Percentiles rank a stretch among this genome's conserved stretches.
Conservation (phyloP, 192 early-diverging fungal species). For the Rhizophagus clarus region DNA sequence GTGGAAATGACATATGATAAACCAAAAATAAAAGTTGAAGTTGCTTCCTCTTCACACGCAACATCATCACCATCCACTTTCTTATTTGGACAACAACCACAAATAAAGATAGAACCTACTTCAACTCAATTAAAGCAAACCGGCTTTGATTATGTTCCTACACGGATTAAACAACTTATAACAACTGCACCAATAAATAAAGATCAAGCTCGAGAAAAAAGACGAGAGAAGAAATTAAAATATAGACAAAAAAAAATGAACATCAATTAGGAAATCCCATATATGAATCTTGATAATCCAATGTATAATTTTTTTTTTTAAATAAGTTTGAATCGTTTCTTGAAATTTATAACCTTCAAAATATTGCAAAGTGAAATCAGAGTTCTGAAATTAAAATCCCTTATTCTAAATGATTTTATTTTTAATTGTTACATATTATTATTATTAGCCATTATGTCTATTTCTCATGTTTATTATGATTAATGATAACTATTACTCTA, state of each 20-base stretch:
- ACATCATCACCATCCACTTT: not conserved
- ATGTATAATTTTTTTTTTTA: no score
- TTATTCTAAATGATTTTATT: no score
- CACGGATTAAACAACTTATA: slow-evolving; percentile 15
- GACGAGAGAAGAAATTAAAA: not conserved
- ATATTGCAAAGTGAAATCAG: no score
- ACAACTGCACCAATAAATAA: slow-evolving; percentile 13
- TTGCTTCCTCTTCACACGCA: not conserved
- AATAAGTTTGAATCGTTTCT: no score
- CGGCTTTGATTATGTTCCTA: not conserved
- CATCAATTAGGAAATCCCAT: not conserved
- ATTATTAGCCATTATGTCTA: no score
- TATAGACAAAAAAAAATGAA: not conserved
- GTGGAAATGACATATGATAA: no score
- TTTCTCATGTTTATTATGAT: no score
- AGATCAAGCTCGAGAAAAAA: not conserved
- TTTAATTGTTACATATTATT: no score
- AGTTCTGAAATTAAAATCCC: no score
- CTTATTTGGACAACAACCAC: not conserved
- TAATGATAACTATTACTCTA: not conserved
- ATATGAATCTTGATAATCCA: not conserved
- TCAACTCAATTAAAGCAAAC: not conserved
- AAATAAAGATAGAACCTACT: not conserved
- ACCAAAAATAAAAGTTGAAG: not conserved
- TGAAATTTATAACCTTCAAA: no score